These are phyloP conservation scores for Puccinia polysora DNA, from an alignment of 1,284 basidiomycete species.

Conservation along the genomic window DNA sequence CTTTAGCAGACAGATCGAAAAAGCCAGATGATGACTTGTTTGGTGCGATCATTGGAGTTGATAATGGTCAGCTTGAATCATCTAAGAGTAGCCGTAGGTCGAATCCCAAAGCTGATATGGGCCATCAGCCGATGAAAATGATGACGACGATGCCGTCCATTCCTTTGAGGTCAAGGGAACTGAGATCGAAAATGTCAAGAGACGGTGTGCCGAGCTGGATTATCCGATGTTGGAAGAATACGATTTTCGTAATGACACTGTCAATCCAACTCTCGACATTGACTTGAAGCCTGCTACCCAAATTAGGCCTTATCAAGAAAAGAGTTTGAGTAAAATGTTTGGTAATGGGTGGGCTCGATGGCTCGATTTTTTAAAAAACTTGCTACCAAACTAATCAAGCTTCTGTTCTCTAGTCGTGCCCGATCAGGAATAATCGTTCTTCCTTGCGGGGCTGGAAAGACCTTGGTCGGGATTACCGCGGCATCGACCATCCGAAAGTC, in stretches of 20 bases:
- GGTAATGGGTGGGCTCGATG: constrained; percentile 71
- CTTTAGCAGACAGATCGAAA: constrained; percentile 49
- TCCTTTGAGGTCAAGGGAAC: constrained; percentile 87
- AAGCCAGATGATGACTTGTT: constrained; percentile 67
- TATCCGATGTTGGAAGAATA: constrained; percentile 97
- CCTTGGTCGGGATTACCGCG: constrained; percentile 95
- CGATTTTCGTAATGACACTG: constrained; percentile 90
- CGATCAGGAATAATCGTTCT: constrained; percentile 97
- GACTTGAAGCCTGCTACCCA: constrained; percentile 93
- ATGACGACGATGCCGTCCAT: constrained; percentile 91
- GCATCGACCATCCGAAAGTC: constrained; percentile 99
- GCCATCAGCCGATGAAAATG: constrained; percentile 72
- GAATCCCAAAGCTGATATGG: neutral
- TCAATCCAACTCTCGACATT: constrained; percentile 91
- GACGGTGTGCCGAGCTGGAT: constrained; percentile 78
- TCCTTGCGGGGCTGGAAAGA: constrained; percentile 98
- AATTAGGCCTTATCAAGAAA: constrained; percentile 95
- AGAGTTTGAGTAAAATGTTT: constrained; percentile 95
- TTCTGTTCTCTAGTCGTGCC: constrained; percentile 64
- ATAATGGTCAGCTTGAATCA: constrained; percentile 62
- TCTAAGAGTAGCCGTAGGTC: neutral
- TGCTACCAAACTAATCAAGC: neutral
- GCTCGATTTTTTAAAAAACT: neutral
- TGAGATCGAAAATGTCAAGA: constrained; percentile 66
- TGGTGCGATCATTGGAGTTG: constrained; percentile 82